Evolutionary conservation across 2,329 filamentous ascomycete genomes (phyloP).

Genomic region (Erysiphe pulchra): DNA sequence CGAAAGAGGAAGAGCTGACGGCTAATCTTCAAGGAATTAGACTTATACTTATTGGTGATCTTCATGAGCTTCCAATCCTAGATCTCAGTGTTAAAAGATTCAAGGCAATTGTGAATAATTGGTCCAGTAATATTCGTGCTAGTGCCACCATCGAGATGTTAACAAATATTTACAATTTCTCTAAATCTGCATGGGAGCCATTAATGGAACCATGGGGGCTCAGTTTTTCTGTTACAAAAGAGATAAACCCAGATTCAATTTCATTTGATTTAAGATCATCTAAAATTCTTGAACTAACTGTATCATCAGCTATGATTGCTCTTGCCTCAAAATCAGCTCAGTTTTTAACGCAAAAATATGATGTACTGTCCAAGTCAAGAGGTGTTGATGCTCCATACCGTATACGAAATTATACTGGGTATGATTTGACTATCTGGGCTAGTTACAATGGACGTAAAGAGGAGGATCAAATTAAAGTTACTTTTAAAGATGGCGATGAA

Average conservation of each 20-base stretch:
- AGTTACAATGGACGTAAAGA: conserved; percentile 35
- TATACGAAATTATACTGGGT: conserved; percentile 88
- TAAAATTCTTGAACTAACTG: conserved; percentile 71
- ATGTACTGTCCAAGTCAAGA: conserved; percentile 79
- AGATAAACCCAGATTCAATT: conserved; percentile 47
- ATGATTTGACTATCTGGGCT: conserved; percentile 63
- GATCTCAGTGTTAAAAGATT: conserved; percentile 88
- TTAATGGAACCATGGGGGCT: conserved; percentile 89
- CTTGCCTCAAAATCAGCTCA: conserved; percentile 78
- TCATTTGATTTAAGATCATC: conserved; percentile 70
- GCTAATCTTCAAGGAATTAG: conserved; percentile 69
- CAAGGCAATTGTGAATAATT: conserved; percentile 61
- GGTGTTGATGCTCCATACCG: conserved; percentile 80
- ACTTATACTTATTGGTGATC: conserved; percentile 79
- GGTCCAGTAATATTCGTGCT: conserved; percentile 67
- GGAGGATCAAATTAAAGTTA: conserved; percentile 41
- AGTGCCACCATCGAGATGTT: conserved; percentile 84
- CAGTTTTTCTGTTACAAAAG: conserved; percentile 67
- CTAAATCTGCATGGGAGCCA: conserved; percentile 95
- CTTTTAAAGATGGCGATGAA: conserved; percentile 70
- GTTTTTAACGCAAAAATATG: conserved; percentile 68
- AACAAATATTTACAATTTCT: conserved; percentile 95
- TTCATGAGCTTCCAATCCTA: conserved; percentile 84
- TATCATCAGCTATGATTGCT: conserved; percentile 85
- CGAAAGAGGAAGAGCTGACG: conserved; percentile 48